Conservation (phyloP, 2,329 filamentous ascomycete species). For the Phoma herbarum region DNA sequence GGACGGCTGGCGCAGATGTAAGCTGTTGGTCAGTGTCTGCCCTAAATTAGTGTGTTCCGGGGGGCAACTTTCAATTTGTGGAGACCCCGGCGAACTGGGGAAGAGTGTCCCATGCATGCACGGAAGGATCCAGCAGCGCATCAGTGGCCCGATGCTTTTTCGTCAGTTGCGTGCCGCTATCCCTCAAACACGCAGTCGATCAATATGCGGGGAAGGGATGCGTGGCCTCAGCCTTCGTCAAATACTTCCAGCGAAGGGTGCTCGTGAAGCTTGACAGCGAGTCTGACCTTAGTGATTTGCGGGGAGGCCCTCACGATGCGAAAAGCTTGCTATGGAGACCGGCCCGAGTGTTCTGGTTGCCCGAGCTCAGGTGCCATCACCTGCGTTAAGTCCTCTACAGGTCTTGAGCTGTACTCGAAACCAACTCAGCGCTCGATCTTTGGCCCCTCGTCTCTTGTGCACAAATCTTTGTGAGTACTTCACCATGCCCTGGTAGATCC, state of each 20-base stretch:
- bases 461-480: background rate
- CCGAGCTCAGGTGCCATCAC: slow-evolving; percentile 14
- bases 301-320: slow-evolving; percentile 22
- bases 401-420: slow-evolving; percentile 1
- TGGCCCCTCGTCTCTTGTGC: background rate
- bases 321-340: slow-evolving; percentile 23
- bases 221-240: slow-evolving; percentile 21
- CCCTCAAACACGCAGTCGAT: slow-evolving; percentile 26
- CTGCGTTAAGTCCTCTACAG: slow-evolving; percentile 11
- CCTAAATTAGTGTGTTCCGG: slow-evolving; percentile 34
- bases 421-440: slow-evolving; percentile 2
- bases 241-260: background rate
- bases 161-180: slow-evolving; percentile 37
- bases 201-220: slow-evolving; percentile 27
- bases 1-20: slow-evolving; percentile 37
- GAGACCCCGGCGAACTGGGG: slow-evolving; percentile 32
- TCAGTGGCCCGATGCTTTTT: slow-evolving; percentile 43
- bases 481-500: background rate
- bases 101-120: slow-evolving; percentile 28
- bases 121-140: slow-evolving; percentile 24
- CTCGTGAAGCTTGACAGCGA: background rate
- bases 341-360: slow-evolving; percentile 30
- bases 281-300: slow-evolving; percentile 6
- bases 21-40: slow-evolving; percentile 25
- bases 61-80: slow-evolving; percentile 23